These are phyloP conservation scores for Dysphania ambrosioides DNA, from an alignment of 148 eudicot genomes.

Conservation along the genomic window DNA sequence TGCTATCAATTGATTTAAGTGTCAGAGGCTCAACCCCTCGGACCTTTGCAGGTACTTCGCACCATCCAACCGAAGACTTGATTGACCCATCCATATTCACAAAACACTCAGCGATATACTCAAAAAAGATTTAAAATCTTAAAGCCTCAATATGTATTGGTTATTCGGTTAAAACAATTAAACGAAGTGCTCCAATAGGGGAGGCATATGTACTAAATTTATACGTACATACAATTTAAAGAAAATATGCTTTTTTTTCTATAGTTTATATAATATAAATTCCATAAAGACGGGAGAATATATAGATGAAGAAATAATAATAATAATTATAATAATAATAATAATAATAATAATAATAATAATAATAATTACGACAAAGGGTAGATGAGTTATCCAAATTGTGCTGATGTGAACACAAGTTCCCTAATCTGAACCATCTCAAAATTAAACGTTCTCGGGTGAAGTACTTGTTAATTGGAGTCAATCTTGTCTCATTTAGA, in stretches of 20 bases:
- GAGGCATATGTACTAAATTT: not conserved
- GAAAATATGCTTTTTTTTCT: conserved; percentile 13
- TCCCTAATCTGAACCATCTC: conserved; percentile 1
- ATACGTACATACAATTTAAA: conserved; percentile 1
- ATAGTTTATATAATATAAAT: not conserved
- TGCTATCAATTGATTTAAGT: too few species aligned
- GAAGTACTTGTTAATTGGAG: conserved; percentile 1
- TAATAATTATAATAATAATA: too few species aligned
- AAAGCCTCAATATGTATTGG: too few species aligned
- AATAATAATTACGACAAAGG: conserved; percentile 21
- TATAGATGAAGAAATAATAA: not conserved
- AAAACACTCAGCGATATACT: too few species aligned
- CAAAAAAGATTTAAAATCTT: too few species aligned
- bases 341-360: not conserved
- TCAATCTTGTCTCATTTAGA: conserved; percentile 27
- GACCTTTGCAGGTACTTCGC: too few species aligned
- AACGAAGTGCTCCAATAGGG: too few species aligned
- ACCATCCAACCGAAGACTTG: too few species aligned
- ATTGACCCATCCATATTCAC: too few species aligned
- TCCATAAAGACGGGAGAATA: not conserved
- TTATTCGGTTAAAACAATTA: too few species aligned
- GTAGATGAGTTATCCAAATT: conserved; percentile 15
- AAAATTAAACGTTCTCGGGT: conserved; percentile 7
- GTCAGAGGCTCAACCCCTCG: too few species aligned
- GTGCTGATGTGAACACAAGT: conserved; percentile 13